Evolutionary conservation across 2,329 filamentous ascomycete species (phyloP), one percentile per base, ranked within the genome.

Genomic region (Xylariaceae sp.): DNA sequence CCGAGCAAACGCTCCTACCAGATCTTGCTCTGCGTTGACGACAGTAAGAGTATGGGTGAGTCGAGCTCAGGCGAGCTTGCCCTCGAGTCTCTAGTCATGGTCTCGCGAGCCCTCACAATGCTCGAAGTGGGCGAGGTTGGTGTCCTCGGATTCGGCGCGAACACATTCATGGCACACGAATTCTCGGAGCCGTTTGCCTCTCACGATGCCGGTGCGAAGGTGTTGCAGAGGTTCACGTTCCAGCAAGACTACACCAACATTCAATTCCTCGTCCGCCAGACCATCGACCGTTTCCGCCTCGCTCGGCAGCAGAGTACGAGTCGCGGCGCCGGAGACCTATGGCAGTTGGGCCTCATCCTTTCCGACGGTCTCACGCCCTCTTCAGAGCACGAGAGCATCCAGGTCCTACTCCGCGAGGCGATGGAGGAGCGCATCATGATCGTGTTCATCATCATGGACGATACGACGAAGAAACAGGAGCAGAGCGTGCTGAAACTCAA

Each of bases 401-500:
- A 88, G 12, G 79, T 89, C 4, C 79, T 97, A 27, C 84, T 99
- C 8, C 80, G 94, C 7, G 87, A 92, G 71, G 92, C 94, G 1
- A 85, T 91, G 66, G 91, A 96, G 71, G 89, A 96, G 73, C 80
- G 91, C 12, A 95, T 99, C 68, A 96, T 99, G 89, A 85, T 97
- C 60, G 92, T 99, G 4, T 99, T 99, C 70, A 89, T 99, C 64
- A 88, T 99, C 65, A 90, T 99, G 67, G 94, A 99, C 74, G 80
- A 83, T 63, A 75, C 73, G 61, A 71, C 70, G 62, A 70, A 60
- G 40, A 64, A 64, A 41, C 74, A 77, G 60, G 76, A 77, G 62
- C 73, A 76, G 49, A 88, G 85, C 64, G 95, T 99, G 58, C 73
- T 97, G 65, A 91, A 96, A 69, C 78, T 97, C 65, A 90, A 91